Percentiles rank a stretch among this genome's conserved stretches.
Evolutionary conservation across 768 basidiomycete species (phyloP).

Genomic region (Agaricus sinodeliciosus): DNA sequence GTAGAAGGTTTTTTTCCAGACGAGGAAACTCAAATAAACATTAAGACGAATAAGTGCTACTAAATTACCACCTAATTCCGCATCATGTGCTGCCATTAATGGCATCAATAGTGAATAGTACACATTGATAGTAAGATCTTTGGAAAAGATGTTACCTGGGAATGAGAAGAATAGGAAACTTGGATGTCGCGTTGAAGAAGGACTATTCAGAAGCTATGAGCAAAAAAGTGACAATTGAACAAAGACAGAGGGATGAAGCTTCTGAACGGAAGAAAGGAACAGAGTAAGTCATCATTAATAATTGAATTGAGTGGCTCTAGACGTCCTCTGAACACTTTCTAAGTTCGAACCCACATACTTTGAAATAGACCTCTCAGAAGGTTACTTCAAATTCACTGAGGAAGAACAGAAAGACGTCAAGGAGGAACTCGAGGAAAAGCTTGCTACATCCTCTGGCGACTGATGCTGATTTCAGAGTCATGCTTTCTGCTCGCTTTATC

Average conservation of each 20-base stretch:
- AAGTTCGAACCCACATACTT: conserved; percentile 78
- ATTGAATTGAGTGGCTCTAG: not conserved
- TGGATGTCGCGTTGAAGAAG: conserved; percentile 83
- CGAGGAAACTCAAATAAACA: too few species aligned
- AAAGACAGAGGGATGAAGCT: conserved; percentile 85
- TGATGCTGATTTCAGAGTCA: not conserved
- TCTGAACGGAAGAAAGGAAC: conserved; percentile 74
- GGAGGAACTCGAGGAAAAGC: conserved; percentile 53
- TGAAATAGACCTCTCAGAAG: conserved; percentile 57
- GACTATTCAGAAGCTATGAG: conserved; percentile 88
- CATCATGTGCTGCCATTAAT: conserved; percentile 39
- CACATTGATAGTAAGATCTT: conserved; percentile 74
- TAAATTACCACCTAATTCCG: conserved; percentile 26
- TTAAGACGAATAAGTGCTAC: too few species aligned
- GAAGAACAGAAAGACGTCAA: conserved; percentile 68
- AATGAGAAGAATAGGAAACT: conserved; percentile 84
- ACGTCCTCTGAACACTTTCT: not conserved
- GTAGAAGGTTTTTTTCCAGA: too few species aligned
- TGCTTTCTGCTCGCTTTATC: not conserved
- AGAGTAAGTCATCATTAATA: conserved; percentile 55
- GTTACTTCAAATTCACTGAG: conserved; percentile 60
- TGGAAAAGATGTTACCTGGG: conserved; percentile 69
- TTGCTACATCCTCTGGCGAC: not conserved
- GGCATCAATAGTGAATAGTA: conserved; percentile 46
- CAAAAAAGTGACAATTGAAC: conserved; percentile 89